These are phyloP conservation scores for Zea luxurians DNA, from an alignment of 176 grass and related monocot species.

Conservation along the genomic window DNA sequence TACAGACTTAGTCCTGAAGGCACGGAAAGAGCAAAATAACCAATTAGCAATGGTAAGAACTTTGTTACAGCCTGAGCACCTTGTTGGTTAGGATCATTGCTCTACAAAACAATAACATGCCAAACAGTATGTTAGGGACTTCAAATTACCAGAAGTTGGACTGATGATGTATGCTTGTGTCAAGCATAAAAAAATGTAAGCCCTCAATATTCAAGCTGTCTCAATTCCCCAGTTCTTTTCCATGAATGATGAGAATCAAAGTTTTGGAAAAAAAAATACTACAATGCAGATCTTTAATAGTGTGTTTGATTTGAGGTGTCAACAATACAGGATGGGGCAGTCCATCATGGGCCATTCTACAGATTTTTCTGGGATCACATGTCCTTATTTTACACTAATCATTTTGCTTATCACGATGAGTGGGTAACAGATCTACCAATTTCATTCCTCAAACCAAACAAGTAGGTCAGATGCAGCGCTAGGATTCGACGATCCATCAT, in stretches of 20 bases:
- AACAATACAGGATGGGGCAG: neutral
- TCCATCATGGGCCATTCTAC: neutral
- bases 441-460: neutral
- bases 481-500: neutral
- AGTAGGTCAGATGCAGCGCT: neutral
- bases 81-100: slow-evolving; percentile 91
- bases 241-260: neutral
- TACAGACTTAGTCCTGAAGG: slow-evolving; percentile 97
- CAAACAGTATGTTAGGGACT: slow-evolving; percentile 23
- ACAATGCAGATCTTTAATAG: neutral
- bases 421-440: neutral
- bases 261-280: neutral
- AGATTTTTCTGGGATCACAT: neutral
- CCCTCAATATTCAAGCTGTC: neutral
- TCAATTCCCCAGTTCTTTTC: neutral
- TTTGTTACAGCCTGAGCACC: slow-evolving; percentile 76
- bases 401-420: neutral
- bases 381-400: neutral
- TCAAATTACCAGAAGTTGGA: slow-evolving; percentile 7
- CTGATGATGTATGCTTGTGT: slow-evolving; percentile 18
- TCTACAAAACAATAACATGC: slow-evolving; percentile 49
- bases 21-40: slow-evolving; percentile 95
- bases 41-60: slow-evolving; percentile 88
- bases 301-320: neutral
- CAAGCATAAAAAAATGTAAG: neutral